Conservation (phyloP, 1,284 basidiomycete genomes). For the Cutaneotrichosporon daszewskae region DNA sequence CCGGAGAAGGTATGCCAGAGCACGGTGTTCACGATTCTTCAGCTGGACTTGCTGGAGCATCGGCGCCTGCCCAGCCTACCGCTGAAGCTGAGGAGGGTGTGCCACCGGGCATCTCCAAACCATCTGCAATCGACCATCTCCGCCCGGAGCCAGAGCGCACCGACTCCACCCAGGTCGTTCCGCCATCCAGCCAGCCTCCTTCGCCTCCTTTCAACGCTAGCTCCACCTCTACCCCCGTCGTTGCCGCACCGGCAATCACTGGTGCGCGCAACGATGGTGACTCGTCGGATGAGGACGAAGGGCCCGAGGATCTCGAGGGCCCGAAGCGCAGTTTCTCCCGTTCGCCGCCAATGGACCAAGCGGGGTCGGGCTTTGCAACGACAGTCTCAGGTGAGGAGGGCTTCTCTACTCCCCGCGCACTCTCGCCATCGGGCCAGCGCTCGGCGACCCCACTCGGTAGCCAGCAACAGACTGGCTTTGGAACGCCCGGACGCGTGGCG, state of each 20-base stretch:
- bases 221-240: neutral
- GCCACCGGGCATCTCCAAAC: neutral
- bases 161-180: constrained; percentile 33
- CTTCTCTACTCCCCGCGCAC: no score
- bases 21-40: neutral
- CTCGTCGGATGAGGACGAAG: constrained; percentile 40
- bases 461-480: no score
- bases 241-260: no score
- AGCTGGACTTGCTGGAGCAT: neutral
- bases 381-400: no score
- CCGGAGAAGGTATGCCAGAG: neutral
- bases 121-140: neutral
- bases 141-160: constrained; percentile 30
- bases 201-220: constrained; percentile 14
- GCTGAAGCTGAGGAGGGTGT: neutral
- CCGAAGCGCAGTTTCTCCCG: constrained; percentile 14
- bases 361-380: no score
- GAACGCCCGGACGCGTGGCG: no score
- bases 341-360: no score
- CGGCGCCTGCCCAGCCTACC: neutral
- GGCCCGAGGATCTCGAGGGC: constrained; percentile 46
- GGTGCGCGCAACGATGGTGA: no score
- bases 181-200: constrained; percentile 25
- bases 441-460: no score
- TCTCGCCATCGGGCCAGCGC: no score